A percentile compares a stretch with the other conserved stretches of the same genome.
These are phyloP conservation scores for Larix kaempferi DNA, from an alignment of 75 land plant genomes.

Conservation along the genomic window DNA sequence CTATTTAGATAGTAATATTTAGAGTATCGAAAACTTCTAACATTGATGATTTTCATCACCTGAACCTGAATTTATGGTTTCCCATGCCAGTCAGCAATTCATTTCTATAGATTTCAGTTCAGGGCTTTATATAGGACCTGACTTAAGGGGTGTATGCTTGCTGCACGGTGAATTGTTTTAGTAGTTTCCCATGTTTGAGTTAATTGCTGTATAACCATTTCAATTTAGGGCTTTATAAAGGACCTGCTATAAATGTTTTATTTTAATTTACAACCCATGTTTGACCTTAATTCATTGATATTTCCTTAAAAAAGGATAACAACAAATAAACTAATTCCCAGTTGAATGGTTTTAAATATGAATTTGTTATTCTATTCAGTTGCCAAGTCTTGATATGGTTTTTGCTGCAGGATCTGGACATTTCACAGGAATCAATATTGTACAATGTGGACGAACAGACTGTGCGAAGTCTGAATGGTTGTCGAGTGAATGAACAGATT, in stretches of 20 bases:
- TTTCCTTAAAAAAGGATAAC: background rate
- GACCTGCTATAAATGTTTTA: too few species aligned
- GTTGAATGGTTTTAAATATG: background rate
- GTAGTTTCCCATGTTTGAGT: background rate
- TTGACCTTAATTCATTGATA: background rate
- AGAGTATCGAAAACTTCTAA: too few species aligned
- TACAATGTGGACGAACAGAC: slow-evolving; percentile 86
- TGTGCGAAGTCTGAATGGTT: slow-evolving; percentile 92
- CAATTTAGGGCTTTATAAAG: background rate
- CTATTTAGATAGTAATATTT: too few species aligned
- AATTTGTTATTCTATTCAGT: background rate
- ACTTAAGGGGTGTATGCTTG: too few species aligned
- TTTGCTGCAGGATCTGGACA: slow-evolving; percentile 82
- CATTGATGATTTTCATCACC: too few species aligned
- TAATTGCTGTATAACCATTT: background rate
- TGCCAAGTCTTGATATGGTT: background rate
- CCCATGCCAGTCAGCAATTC: too few species aligned
- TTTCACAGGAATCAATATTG: slow-evolving; percentile 78
- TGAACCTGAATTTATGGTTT: too few species aligned
- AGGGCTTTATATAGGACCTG: too few species aligned
- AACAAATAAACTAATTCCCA: background rate
- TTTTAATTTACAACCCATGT: background rate
- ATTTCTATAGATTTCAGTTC: too few species aligned
- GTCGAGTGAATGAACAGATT: slow-evolving; percentile 97
- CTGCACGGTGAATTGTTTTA: background rate